Percentiles rank a stretch among this genome's conserved stretches.
These are phyloP conservation scores for Panicum virgatum DNA, from an alignment of 202 grass and related monocot species.

Conservation along the genomic window DNA sequence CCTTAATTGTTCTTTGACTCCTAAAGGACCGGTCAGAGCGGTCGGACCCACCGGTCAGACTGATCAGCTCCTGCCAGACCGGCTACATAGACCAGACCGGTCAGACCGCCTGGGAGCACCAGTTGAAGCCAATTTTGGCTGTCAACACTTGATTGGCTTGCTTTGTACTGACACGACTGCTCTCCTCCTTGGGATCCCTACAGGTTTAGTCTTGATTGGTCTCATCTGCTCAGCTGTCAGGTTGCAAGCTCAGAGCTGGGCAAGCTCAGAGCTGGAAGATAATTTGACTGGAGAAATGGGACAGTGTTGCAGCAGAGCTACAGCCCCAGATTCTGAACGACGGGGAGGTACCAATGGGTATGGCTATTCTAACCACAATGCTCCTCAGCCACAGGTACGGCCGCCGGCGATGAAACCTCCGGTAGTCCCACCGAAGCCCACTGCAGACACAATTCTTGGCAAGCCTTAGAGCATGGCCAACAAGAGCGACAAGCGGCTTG, in stretches of 20 bases:
- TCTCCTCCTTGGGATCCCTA: slow-evolving; percentile 27
- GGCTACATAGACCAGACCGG: no score
- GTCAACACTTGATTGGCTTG: slow-evolving; percentile 5
- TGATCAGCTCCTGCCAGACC: no score
- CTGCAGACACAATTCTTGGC: slow-evolving; percentile 68
- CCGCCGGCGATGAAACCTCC: slow-evolving; percentile 52
- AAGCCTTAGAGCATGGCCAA: slow-evolving; percentile 66
- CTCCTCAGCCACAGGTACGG: slow-evolving; percentile 42
- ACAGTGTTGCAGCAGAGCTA: slow-evolving; percentile 71
- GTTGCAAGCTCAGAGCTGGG: no score
- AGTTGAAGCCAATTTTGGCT: no score
- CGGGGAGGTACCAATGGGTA: slow-evolving; percentile 51
- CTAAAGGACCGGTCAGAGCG: no score
- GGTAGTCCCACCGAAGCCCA: slow-evolving; percentile 33
- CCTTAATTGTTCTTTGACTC: no score
- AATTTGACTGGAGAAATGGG: slow-evolving; percentile 66
- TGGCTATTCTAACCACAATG: slow-evolving; percentile 51
- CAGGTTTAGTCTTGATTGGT: slow-evolving; percentile 38
- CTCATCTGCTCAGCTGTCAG: not conserved
- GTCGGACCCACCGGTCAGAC: no score
- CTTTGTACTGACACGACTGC: slow-evolving; percentile 26
- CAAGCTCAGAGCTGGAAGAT: slow-evolving; percentile 22
- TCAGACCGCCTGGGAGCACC: no score
- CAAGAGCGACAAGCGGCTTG: no score
- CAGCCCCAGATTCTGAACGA: slow-evolving; percentile 40